phyloP scores from a whole-genome alignment of 352 stramenopile genomes.

The Phytophthora sp. region DNA sequence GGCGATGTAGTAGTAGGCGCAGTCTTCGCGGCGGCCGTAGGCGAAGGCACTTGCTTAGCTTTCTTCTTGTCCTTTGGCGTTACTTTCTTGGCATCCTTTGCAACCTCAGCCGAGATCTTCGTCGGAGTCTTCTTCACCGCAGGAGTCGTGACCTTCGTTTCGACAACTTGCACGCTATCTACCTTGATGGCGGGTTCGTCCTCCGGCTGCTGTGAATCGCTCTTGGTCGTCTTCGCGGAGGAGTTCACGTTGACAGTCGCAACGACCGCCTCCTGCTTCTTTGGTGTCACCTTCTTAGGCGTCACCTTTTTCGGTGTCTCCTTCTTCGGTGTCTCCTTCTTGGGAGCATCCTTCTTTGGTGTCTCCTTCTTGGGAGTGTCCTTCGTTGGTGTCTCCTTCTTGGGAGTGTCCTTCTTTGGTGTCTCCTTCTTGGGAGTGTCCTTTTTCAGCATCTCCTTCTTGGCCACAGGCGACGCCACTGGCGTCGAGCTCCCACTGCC shows the following conservation, averaged over 20 bases:
- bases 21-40: not conserved
- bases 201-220: constrained; percentile 19
- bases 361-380: constrained; percentile 10
- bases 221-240: constrained; percentile 17
- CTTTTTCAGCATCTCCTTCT: constrained; percentile 18
- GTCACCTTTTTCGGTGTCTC: not conserved
- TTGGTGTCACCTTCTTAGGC: constrained; percentile 5
- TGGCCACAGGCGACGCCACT: constrained; percentile 16
- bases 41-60: constrained; percentile 4
- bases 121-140: constrained; percentile 13
- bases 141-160: not conserved
- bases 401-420: not conserved
- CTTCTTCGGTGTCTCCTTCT: constrained; percentile 5
- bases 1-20: constrained; percentile 1
- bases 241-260: constrained; percentile 4
- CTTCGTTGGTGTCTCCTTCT: not conserved
- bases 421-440: constrained; percentile 13
- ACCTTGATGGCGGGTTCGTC: constrained; percentile 13
- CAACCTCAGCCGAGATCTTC: constrained; percentile 3
- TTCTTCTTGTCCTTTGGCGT: constrained; percentile 25
- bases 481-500: constrained; percentile 11
- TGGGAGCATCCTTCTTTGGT: constrained; percentile 13
- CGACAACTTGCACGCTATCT: constrained; percentile 4
- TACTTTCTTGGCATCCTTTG: not conserved
- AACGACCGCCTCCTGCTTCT: constrained; percentile 1